Evolutionary conservation across 148 eudicot genomes (phyloP).

Genomic region (Rhododendron ovatum): DNA sequence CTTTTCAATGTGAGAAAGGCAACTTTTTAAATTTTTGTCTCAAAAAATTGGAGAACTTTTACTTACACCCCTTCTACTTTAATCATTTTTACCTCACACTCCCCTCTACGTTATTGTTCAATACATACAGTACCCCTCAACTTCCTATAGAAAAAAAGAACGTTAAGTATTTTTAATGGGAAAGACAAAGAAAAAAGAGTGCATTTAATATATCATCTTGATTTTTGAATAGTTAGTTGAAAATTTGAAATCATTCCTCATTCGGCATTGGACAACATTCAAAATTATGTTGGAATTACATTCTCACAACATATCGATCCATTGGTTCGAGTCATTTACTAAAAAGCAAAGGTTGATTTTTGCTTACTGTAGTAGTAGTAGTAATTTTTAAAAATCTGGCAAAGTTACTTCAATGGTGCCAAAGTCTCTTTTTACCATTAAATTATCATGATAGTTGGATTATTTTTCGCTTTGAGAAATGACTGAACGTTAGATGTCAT

Average conservation of each 20-base stretch:
- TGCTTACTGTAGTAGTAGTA: not conserved
- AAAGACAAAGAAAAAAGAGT: too few relatives aligned
- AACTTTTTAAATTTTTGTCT: not conserved
- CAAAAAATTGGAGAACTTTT: not conserved
- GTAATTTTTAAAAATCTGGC: not conserved
- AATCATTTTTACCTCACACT: not conserved
- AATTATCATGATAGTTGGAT: not conserved
- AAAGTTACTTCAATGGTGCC: not conserved
- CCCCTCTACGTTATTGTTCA: not conserved
- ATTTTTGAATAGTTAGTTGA: not conserved
- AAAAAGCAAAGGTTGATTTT: not conserved
- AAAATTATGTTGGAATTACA: not conserved
- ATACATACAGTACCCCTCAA: too few relatives aligned
- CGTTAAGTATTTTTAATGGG: not conserved
- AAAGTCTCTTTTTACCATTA: not conserved
- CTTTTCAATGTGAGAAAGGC: not conserved
- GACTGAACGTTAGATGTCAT: not conserved
- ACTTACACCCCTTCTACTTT: not conserved
- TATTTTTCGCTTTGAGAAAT: not conserved
- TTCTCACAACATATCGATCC: not conserved
- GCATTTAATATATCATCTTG: not conserved
- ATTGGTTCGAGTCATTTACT: not conserved
- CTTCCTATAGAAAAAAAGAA: too few relatives aligned
- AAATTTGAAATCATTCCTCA: not conserved
- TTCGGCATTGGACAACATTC: not conserved